Evolutionary conservation across 257 asterid species (phyloP).

Genomic region (Lycium ferocissimum): DNA sequence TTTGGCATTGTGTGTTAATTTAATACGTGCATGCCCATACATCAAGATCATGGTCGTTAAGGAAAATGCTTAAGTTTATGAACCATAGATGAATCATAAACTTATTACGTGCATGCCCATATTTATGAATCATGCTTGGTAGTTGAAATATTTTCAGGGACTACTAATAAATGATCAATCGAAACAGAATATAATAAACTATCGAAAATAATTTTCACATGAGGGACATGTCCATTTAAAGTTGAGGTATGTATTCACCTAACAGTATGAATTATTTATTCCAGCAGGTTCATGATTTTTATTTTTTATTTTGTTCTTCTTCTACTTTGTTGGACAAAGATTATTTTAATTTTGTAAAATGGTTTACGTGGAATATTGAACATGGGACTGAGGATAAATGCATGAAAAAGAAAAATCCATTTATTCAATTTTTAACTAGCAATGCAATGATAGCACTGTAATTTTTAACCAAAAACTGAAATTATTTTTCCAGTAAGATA

Average conservation of each 20-base stretch:
- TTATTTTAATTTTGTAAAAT: not conserved
- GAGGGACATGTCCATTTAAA: not conserved
- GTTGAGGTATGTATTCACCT: slow-evolving; percentile 21
- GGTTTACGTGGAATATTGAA: not conserved
- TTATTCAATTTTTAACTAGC: no score
- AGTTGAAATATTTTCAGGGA: not conserved
- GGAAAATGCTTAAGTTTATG: not conserved
- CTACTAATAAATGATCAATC: not conserved
- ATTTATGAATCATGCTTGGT: not conserved
- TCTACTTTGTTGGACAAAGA: not conserved
- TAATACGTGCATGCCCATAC: not conserved
- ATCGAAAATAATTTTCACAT: not conserved
- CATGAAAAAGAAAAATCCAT: no score
- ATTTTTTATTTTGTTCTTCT: not conserved
- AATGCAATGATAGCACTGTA: no score
- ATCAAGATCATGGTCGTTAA: slow-evolving; percentile 21
- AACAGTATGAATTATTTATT: not conserved
- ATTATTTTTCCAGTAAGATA: no score
- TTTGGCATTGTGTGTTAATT: not conserved
- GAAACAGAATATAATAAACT: not conserved
- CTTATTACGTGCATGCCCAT: not conserved
- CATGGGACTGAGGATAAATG: no score
- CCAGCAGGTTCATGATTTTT: not conserved
- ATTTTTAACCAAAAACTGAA: no score
- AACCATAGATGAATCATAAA: no score